Conservation (phyloP, 2,329 filamentous ascomycete genomes). For the Colletotrichum salicis region DNA sequence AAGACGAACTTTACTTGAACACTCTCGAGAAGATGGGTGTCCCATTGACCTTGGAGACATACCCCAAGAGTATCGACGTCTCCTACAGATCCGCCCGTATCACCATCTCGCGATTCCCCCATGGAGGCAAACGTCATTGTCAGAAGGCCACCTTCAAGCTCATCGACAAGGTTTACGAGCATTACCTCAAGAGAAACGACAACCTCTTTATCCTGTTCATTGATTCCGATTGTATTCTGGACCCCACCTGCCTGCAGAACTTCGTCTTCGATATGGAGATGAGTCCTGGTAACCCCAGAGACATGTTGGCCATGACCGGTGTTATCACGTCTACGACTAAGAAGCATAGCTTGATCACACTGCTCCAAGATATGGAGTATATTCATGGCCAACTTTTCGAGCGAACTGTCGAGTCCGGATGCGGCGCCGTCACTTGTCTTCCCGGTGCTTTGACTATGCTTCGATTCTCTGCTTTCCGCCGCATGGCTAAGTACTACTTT, state of each 20-base stretch:
- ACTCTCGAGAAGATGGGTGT: conserved; percentile 88
- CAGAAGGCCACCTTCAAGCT: conserved; percentile 94
- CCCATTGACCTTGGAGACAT: conserved; percentile 77
- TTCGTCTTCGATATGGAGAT: conserved; percentile 99
- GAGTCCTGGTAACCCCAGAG: conserved; percentile 88
- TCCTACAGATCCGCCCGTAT: conserved; percentile 84
- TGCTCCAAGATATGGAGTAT: conserved; percentile 98
- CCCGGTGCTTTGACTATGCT: conserved; percentile 96
- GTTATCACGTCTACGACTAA: conserved; percentile 95
- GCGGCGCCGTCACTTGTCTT: conserved; percentile 92
- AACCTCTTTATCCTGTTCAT: conserved; percentile 97
- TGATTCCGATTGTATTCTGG: conserved; percentile 95
- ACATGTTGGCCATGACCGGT: conserved; percentile 97
- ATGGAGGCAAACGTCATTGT: conserved; percentile 93
- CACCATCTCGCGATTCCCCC: conserved; percentile 90
- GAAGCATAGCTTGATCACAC: conserved; percentile 87
- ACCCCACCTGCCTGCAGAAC: conserved; percentile 91
- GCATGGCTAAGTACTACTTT: conserved; percentile 99
- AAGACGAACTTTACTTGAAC: conserved; percentile 88
- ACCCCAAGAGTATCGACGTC: conserved; percentile 91
- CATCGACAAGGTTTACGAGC: conserved; percentile 90
- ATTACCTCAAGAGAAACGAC: conserved; percentile 88
- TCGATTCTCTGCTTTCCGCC: conserved; percentile 93
- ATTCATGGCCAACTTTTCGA: conserved; percentile 97
- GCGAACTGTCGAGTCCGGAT: conserved; percentile 92